These are phyloP conservation scores for Stagonosporopsis tanaceti DNA, from an alignment of 2,329 filamentous ascomycete genomes.

Conservation along the genomic window DNA sequence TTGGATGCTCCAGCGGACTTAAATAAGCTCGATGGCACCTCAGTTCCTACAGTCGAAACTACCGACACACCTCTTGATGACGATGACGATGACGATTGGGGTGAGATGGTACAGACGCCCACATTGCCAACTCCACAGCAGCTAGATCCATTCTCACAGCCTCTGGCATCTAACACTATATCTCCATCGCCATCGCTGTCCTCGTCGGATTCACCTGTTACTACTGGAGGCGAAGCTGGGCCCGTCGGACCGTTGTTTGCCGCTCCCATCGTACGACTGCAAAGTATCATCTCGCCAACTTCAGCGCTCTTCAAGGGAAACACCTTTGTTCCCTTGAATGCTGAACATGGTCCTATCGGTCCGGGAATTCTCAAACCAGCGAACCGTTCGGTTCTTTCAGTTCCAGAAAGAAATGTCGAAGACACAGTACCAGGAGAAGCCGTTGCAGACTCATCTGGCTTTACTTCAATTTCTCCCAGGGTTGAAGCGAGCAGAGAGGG, in stretches of 20 bases:
- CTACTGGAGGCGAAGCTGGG: conserved; percentile 18
- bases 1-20: conserved; percentile 29
- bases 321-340: conserved; percentile 36
- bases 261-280: conserved; percentile 43
- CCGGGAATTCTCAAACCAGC: conserved; percentile 38
- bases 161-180: conserved; percentile 17
- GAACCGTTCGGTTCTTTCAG: conserved; percentile 22
- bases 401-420: conserved; percentile 20
- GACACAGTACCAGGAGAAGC: background rate
- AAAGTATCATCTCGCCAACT: conserved; percentile 45
- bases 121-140: conserved; percentile 33
- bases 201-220: conserved; percentile 22
- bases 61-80: conserved; percentile 32
- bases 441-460: background rate
- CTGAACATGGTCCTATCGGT: conserved; percentile 41
- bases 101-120: conserved; percentile 51
- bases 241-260: conserved; percentile 34
- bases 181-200: conserved; percentile 20
- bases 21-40: conserved; percentile 24
- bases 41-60: conserved; percentile 9
- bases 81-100: conserved; percentile 51
- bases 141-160: conserved; percentile 20
- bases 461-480: background rate
- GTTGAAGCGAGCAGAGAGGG: background rate
- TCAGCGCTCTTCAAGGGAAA: conserved; percentile 43